These are phyloP conservation scores for Kappamyces sp. DNA, from an alignment of 192 early-diverging fungal species.

Conservation along the genomic window DNA sequence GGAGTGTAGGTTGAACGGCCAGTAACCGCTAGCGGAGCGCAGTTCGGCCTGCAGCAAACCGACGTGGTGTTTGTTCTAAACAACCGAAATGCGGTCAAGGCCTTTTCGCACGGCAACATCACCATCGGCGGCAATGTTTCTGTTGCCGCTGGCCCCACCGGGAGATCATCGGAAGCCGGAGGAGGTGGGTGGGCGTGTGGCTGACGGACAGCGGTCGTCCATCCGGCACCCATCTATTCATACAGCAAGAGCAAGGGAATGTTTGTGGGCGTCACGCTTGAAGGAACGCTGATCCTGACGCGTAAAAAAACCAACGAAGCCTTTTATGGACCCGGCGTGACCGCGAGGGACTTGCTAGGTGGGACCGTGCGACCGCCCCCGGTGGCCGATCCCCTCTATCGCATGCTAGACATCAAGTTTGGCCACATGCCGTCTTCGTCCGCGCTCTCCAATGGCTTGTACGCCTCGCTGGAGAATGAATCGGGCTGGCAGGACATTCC, in stretches of 20 bases:
- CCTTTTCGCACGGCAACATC: slow-evolving; percentile 82
- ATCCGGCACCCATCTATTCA: slow-evolving; percentile 83
- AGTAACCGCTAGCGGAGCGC: slow-evolving; percentile 54
- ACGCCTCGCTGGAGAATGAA: slow-evolving; percentile 17
- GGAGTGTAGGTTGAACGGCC: slow-evolving; percentile 34
- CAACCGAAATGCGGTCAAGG: slow-evolving; percentile 72
- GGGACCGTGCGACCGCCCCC: slow-evolving; percentile 69
- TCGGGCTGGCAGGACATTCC: background rate
- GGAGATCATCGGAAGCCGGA: slow-evolving; percentile 78
- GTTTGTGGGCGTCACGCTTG: slow-evolving; percentile 85
- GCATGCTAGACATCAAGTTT: slow-evolving; percentile 55
- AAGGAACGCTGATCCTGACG: slow-evolving; percentile 80
- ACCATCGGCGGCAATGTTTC: slow-evolving; percentile 75
- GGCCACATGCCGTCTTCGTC: slow-evolving; percentile 7
- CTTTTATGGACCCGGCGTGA: slow-evolving; percentile 65
- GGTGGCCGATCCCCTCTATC: slow-evolving; percentile 72
- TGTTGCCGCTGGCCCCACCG: slow-evolving; percentile 83
- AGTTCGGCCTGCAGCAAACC: slow-evolving; percentile 86
- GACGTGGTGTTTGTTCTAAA: slow-evolving; percentile 90
- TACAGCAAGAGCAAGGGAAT: slow-evolving; percentile 89
- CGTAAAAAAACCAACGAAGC: slow-evolving; percentile 79
- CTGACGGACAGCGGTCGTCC: slow-evolving; percentile 30
- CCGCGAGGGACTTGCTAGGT: slow-evolving; percentile 62
- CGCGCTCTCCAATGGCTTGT: slow-evolving; percentile 1
- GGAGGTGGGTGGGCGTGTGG: slow-evolving; percentile 47